Evolutionary conservation across 345 rosid genomes (phyloP), one percentile per base, ranked within the genome.

Genomic region (Eucalyptus urophylla): DNA sequence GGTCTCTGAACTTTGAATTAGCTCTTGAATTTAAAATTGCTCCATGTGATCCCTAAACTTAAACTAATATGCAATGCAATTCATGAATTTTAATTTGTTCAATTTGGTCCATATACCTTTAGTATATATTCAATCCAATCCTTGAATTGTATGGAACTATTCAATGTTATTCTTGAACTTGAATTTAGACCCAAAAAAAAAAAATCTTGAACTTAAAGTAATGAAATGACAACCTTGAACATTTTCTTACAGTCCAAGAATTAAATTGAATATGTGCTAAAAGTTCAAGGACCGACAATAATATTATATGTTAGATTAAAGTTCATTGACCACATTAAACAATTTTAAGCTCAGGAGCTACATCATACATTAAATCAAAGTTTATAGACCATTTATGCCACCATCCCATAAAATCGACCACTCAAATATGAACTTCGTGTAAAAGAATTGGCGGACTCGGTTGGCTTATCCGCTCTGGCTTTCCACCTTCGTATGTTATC

Each of bases 401-500:
- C 8, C 33, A 15, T 16, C 80, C 80, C 11, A 33, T 10, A 56
- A 56, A 24, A 56, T 25, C 29, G 3, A 10, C 29, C 62, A 10
- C 62, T 56, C 29, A 56, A 31, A 67, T 16, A 67, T 31, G 80
- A 31, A 67, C 80, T 31, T 16, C 16, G 80, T 15, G 80, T 37
- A 19, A 21, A 11, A 10, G 44, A 33, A 72, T 72, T 37, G 81
- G 45, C 25, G 81, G 81, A 72, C 81, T 33, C 45, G 25, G 21
- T 33, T 33, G 81, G 8, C 85, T 21, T 21, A 19, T 72, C 83
- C 83, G 6, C 45, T 72, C 83, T 37, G 83, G 83, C 47, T 53
- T 87, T 69, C 87, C 58, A 44, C 44, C 56, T 27, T 90, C 91
- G 91, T 53, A 44, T 67, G 62, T 88, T 89, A 86, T 88, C 97